Evolutionary conservation across 2,329 filamentous ascomycete genomes (phyloP).

Genomic region (Pseudogymnoascus sp.): DNA sequence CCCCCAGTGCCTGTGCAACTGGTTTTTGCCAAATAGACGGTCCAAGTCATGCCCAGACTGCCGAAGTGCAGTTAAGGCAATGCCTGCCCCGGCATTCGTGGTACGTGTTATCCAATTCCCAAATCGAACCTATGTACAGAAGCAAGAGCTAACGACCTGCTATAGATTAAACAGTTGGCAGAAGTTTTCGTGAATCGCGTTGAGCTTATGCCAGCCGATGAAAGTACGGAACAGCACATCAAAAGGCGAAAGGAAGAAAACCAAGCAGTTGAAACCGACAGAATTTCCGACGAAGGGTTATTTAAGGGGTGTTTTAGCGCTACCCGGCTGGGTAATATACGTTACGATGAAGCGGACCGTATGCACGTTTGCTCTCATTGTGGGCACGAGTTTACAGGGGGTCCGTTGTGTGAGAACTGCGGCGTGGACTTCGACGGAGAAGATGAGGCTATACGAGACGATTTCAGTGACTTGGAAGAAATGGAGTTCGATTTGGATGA

Average conservation of each 20-base stretch:
- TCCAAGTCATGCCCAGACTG: constrained; percentile 64
- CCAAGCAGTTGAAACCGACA: constrained; percentile 50
- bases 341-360: constrained; percentile 49
- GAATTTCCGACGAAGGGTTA: constrained; percentile 44
- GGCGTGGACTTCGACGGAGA: constrained; percentile 40
- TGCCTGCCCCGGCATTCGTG: constrained; percentile 57
- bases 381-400: constrained; percentile 54
- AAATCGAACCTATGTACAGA: not conserved
- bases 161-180: constrained; percentile 55
- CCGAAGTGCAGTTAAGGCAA: constrained; percentile 45
- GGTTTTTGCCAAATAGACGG: constrained; percentile 33
- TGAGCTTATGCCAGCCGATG: constrained; percentile 53
- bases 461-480: constrained; percentile 38
- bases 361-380: constrained; percentile 55
- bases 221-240: constrained; percentile 53
- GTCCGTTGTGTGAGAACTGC: constrained; percentile 43
- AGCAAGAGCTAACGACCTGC: not conserved
- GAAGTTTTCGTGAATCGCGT: constrained; percentile 50
- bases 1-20: constrained; percentile 28
- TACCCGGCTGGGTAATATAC: constrained; percentile 8
- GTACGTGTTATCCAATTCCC: constrained; percentile 30
- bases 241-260: constrained; percentile 51
- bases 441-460: constrained; percentile 31
- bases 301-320: constrained; percentile 46
- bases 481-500: constrained; percentile 27